A percentile compares a stretch with the other conserved stretches of the same genome.
Conservation (phyloP, 1,284 basidiomycete species). For the Ustilago tritici region DNA sequence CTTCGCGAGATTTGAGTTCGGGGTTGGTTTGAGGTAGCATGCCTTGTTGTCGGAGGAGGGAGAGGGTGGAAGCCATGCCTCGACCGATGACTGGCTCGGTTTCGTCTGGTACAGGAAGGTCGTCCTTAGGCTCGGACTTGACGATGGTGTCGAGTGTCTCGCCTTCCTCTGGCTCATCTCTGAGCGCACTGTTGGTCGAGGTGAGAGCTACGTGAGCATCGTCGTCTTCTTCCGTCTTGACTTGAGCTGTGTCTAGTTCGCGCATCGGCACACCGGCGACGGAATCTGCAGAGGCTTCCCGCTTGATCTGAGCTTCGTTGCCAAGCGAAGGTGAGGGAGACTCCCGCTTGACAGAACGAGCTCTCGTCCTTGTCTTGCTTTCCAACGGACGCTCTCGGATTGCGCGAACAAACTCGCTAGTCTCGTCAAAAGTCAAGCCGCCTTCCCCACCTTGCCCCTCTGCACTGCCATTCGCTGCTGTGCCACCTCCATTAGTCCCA, state of each 20-base stretch:
- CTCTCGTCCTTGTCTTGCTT: conserved; percentile 64
- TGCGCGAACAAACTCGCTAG: conserved; percentile 93
- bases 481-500: conserved; percentile 1
- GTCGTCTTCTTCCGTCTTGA: conserved; percentile 73
- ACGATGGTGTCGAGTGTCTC: conserved; percentile 14
- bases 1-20: conserved; percentile 83
- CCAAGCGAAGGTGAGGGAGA: conserved; percentile 57
- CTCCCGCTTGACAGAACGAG: conserved; percentile 30
- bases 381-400: conserved; percentile 76
- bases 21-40: conserved; percentile 78
- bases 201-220: conserved; percentile 12
- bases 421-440: conserved; percentile 89
- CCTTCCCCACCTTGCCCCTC: conserved; percentile 22
- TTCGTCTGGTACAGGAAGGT: conserved; percentile 6
- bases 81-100: conserved; percentile 48
- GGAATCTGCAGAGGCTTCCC: conserved; percentile 68
- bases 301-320: conserved; percentile 71
- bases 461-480: background rate
- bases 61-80: conserved; percentile 87
- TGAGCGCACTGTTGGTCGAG: conserved; percentile 72
- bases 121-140: conserved; percentile 3
- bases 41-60: conserved; percentile 91
- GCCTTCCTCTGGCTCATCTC: conserved; percentile 72
- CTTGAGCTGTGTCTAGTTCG: conserved; percentile 11
- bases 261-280: conserved; percentile 42